Evolutionary conservation across 768 basidiomycete species (phyloP).

Genomic region (Mycena kentingensis): DNA sequence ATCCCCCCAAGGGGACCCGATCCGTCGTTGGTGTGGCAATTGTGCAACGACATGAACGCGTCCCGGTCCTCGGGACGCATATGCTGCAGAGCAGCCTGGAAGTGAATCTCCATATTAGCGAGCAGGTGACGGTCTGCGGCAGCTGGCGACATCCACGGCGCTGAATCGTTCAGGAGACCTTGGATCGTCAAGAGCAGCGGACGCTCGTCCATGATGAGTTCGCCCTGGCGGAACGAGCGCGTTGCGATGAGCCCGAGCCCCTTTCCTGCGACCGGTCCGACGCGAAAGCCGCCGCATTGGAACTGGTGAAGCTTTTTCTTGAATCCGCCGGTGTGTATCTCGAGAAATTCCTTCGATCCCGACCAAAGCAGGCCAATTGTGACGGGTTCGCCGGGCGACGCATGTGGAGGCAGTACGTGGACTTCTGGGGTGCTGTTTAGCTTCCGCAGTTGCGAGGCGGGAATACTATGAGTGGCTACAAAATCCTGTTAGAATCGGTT

Average conservation of each 20-base stretch:
- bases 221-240: conserved; percentile 15
- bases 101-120: not conserved
- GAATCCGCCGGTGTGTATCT: not conserved
- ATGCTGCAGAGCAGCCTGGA: not conserved
- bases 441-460: no score
- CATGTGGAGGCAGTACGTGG: not conserved
- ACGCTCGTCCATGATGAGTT: conserved; percentile 20
- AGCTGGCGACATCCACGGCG: conserved; percentile 10
- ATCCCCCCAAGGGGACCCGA: conserved; percentile 2
- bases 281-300: conserved; percentile 6
- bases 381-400: not conserved
- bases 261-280: conserved; percentile 5
- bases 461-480: not conserved
- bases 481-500: not conserved
- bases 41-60: conserved; percentile 11
- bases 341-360: not conserved
- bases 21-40: conserved; percentile 3
- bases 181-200: conserved; percentile 10
- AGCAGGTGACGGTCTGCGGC: no score
- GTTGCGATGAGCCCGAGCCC: conserved; percentile 19
- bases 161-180: conserved; percentile 1
- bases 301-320: not conserved
- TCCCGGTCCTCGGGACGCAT: conserved; percentile 5
- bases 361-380: not conserved
- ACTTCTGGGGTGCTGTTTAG: no score